Percentiles rank a stretch among this genome's conserved stretches.
Evolutionary conservation across 2,329 filamentous ascomycete genomes (phyloP).

Genomic region (Fonsecaea multimorphosa): DNA sequence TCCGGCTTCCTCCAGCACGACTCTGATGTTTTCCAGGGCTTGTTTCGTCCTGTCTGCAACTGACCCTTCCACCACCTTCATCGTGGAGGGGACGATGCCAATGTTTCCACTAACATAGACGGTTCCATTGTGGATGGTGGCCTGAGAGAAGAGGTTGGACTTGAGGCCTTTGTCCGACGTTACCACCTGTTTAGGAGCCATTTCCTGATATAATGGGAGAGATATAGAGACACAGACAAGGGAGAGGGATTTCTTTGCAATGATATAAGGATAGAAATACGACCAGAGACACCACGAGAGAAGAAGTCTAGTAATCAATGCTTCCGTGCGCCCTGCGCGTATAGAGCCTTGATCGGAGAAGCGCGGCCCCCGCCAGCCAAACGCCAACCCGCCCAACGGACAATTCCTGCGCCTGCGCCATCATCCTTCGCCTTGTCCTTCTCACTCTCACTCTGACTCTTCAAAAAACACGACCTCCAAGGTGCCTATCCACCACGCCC

Average conservation of each 20-base stretch:
- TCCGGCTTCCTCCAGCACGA: constrained; percentile 66
- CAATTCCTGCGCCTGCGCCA: neutral
- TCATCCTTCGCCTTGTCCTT: neutral
- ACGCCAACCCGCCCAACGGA: too few species aligned
- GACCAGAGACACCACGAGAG: neutral
- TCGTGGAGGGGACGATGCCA: constrained; percentile 38
- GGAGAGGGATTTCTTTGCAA: neutral
- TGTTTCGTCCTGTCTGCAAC: constrained; percentile 38
- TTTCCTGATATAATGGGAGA: constrained; percentile 12
- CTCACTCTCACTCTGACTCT: neutral
- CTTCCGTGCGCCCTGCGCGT: neutral
- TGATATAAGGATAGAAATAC: neutral
- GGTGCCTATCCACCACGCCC: neutral
- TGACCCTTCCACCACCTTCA: constrained; percentile 38
- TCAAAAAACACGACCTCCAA: neutral
- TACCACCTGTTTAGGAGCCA: constrained; percentile 36
- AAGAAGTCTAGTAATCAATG: neutral
- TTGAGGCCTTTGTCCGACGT: constrained; percentile 38
- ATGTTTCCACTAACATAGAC: constrained; percentile 41
- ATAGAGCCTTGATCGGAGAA: constrained; percentile 4
- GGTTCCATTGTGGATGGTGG: constrained; percentile 40
- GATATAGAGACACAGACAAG: neutral
- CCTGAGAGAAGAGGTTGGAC: constrained; percentile 41
- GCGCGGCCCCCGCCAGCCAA: neutral
- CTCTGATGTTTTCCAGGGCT: constrained; percentile 58